Evolutionary conservation across 257 asterid genomes (phyloP), one percentile per base, ranked within the genome.

Genomic region (Solanum paucissectum): DNA sequence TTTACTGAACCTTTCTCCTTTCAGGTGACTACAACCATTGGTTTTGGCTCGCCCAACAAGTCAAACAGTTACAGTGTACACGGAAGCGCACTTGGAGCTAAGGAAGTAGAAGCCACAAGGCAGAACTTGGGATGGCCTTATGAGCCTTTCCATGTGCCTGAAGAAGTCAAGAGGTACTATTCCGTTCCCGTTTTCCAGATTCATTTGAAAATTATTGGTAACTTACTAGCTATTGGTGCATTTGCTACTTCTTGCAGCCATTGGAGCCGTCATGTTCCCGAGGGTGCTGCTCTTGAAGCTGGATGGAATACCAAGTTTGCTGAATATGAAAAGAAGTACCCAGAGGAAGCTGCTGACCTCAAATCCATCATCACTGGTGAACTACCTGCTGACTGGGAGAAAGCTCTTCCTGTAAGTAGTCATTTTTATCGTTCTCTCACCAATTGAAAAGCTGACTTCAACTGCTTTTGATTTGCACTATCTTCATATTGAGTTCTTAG

Each of bases 51-150:
- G 32, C 98, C 98, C 58, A 95, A 95, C 91, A 95, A 95, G 91
- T 91, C 98, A 73, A 95, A 95, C 92, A 91, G 95, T 33, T 94
- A 95, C 93, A 95, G 98, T 91, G 98, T 94, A 86, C 98, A 95
- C 87, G 98, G 98, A 90, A 87, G 91, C 88, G 98, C 98, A 49
- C 89, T 95, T 93, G 98, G 98, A 75, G 92, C 96, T 89, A 95
- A 95, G 94, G 99, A 97, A 92, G 99, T 97, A 42, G 98, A 97
- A 68, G 99, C 99, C 90, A 97, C 99, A n/a, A 93, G 99, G 87
- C 88, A 92, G 87, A 95, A 94, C 88, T 98, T 97, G 74, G 98
- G 94, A 85, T 97, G 99, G 99, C 98, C 99, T 85, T 91, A 87
- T 84, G 99, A 97, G 93, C 92, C 94, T 34, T 92, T 92, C 93